phyloP scores from a whole-genome alignment of 2,329 filamentous ascomycete genomes.

The Penicillium sp. region DNA sequence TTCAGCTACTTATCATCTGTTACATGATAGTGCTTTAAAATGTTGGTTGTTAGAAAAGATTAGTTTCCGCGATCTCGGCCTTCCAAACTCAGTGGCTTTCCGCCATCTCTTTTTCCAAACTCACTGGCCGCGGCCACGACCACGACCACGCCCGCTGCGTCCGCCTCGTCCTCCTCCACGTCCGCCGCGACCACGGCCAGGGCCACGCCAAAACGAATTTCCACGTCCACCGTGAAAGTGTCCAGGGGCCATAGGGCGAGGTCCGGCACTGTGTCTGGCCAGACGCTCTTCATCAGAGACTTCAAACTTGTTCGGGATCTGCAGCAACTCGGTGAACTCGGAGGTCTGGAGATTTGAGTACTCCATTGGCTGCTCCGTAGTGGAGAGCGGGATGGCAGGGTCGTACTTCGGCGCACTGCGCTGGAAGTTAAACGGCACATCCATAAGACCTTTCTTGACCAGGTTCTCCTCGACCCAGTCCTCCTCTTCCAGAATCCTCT shows the following conservation, averaged over 20 bases:
- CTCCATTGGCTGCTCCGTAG: constrained; percentile 65
- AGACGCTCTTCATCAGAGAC: constrained; percentile 66
- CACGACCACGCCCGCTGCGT: constrained; percentile 15
- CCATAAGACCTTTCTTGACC: constrained; percentile 57
- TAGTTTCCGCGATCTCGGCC: too few relatives aligned
- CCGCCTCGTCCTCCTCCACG: constrained; percentile 21
- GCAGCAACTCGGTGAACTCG: constrained; percentile 73
- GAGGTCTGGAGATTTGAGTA: constrained; percentile 83
- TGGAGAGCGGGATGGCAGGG: constrained; percentile 52
- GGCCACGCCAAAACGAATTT: constrained; percentile 12
- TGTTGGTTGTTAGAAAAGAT: too few relatives aligned
- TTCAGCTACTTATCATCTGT: too few relatives aligned
- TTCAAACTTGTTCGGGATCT: constrained; percentile 71
- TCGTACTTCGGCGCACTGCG: constrained; percentile 70
- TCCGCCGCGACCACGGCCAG: constrained; percentile 21
- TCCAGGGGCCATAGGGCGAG: constrained; percentile 38
- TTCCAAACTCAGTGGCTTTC: background rate
- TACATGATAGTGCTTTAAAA: too few relatives aligned
- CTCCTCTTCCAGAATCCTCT: constrained; percentile 64
- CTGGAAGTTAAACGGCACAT: constrained; percentile 72
- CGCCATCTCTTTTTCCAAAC: too few relatives aligned
- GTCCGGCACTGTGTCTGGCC: constrained; percentile 56
- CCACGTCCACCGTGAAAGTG: background rate
- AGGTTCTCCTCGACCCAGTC: constrained; percentile 79
- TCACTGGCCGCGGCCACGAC: constrained; percentile 18